These are phyloP conservation scores for Chaetomium sp. DNA, from an alignment of 2,329 filamentous ascomycete species.

Conservation along the genomic window DNA sequence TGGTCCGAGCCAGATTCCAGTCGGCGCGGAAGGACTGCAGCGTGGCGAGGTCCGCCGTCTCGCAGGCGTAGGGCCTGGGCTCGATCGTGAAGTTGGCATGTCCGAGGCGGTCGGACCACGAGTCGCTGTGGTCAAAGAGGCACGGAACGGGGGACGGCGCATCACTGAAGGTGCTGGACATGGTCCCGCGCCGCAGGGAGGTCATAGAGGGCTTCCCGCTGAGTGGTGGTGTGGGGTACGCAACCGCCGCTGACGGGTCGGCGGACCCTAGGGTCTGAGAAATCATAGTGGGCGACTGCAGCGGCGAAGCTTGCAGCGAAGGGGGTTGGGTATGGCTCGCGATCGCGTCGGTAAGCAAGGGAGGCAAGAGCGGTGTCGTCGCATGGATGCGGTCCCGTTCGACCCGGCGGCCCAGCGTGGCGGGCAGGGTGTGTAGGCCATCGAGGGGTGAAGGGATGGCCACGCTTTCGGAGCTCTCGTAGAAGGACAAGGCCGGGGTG, in stretches of 20 bases:
- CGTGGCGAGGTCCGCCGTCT: constrained; percentile 50
- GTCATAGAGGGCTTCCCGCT: constrained; percentile 71
- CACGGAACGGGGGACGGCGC: constrained; percentile 52
- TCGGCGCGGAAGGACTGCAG: constrained; percentile 62
- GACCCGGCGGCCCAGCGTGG: constrained; percentile 44
- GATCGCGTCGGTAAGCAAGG: constrained; percentile 59
- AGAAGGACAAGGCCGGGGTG: constrained; percentile 58
- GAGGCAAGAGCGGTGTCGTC: constrained; percentile 78
- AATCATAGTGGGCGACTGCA: constrained; percentile 76
- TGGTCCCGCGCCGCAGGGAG: constrained; percentile 58
- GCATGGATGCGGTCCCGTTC: constrained; percentile 57
- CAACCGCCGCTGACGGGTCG: constrained; percentile 34
- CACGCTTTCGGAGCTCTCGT: constrained; percentile 53
- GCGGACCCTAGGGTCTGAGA: constrained; percentile 24
- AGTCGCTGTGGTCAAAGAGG: constrained; percentile 64
- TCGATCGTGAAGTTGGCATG: constrained; percentile 90
- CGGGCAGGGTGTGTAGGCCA: constrained; percentile 35
- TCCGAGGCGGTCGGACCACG: constrained; percentile 78
- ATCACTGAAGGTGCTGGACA: constrained; percentile 34
- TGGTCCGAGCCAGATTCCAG: constrained; percentile 76
- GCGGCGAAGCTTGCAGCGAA: constrained; percentile 64
- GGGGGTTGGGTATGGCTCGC: constrained; percentile 35
- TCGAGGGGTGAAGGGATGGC: constrained; percentile 43
- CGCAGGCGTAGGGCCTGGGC: constrained; percentile 71
- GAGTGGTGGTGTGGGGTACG: constrained; percentile 60